Percentiles rank a stretch among this genome's conserved stretches.
phyloP scores from a whole-genome alignment of 1,139 yeast genomes.

The Ogataea hybrid region DNA sequence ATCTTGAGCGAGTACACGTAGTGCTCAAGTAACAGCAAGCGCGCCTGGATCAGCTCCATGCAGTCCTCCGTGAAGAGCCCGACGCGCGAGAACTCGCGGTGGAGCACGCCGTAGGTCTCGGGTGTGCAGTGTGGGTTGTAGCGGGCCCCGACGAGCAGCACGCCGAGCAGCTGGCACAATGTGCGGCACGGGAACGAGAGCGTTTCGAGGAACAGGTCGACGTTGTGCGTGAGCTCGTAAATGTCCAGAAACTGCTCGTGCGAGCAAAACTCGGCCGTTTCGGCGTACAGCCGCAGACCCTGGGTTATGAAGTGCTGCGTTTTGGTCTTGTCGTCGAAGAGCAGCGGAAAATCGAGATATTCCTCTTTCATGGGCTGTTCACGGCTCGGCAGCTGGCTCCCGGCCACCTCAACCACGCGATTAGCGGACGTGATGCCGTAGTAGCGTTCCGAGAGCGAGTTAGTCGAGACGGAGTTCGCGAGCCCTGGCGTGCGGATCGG shows the following conservation, averaged over 20 bases:
- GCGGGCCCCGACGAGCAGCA: conserved; percentile 3
- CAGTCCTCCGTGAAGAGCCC: conserved; percentile 3
- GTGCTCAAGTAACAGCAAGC: conserved; percentile 6
- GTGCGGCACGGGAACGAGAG: conserved; percentile 1
- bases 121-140: background rate
- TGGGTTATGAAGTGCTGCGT: conserved; percentile 1
- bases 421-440: too few relatives aligned
- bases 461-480: too few relatives aligned
- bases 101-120: background rate
- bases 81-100: conserved; percentile 1
- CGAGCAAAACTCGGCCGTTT: background rate
- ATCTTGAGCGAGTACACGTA: conserved; percentile 3
- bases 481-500: too few relatives aligned
- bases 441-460: too few relatives aligned
- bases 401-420: too few relatives aligned
- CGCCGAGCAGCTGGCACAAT: conserved; percentile 1
- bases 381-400: too few relatives aligned
- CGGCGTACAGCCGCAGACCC: background rate
- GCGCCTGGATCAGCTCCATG: conserved; percentile 8
- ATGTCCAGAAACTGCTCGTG: conserved; percentile 1
- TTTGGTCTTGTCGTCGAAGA: conserved; percentile 1
- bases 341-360: too few relatives aligned
- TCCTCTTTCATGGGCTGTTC: too few relatives aligned
- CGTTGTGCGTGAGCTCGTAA: background rate
- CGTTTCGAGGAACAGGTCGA: background rate